These are phyloP conservation scores for Mycena rosella DNA, from an alignment of 768 basidiomycete genomes.

Conservation along the genomic window DNA sequence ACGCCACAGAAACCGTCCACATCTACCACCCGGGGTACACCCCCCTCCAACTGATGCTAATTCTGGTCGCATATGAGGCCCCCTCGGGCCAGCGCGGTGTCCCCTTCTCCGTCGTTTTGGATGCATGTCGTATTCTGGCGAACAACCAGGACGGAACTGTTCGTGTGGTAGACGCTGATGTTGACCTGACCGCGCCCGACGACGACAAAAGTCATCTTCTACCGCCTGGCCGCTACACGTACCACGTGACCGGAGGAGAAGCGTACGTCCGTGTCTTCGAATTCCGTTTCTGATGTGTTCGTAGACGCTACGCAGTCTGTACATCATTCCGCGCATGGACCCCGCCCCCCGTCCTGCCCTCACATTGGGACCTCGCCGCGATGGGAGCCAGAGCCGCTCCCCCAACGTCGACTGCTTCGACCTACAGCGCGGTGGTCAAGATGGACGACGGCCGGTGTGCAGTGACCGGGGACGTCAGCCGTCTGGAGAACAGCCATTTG, in stretches of 20 bases:
- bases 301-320: constrained; percentile 17
- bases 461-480: constrained; percentile 13
- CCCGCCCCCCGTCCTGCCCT: not conserved
- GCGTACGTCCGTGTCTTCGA: not conserved
- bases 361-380: constrained; percentile 4
- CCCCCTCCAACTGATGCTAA: not conserved
- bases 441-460: constrained; percentile 9
- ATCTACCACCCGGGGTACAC: constrained; percentile 20
- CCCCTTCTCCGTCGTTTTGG: constrained; percentile 8
- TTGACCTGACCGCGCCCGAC: not conserved
- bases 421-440: constrained; percentile 6
- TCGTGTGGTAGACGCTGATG: not conserved
- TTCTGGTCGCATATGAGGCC: not conserved
- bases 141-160: not conserved
- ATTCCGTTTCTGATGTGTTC: constrained; percentile 1
- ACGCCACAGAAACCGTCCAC: not conserved
- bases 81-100: constrained; percentile 8
- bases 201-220: not conserved
- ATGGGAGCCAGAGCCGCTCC: constrained; percentile 1
- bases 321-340: constrained; percentile 20
- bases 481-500: constrained; percentile 12
- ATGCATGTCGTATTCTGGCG: constrained; percentile 6
- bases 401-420: not conserved
- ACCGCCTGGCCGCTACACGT: constrained; percentile 14
- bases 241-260: not conserved